These are phyloP conservation scores for Neopestalotiopsis clavispora DNA, from an alignment of 2,329 filamentous ascomycete species.

Conservation along the genomic window DNA sequence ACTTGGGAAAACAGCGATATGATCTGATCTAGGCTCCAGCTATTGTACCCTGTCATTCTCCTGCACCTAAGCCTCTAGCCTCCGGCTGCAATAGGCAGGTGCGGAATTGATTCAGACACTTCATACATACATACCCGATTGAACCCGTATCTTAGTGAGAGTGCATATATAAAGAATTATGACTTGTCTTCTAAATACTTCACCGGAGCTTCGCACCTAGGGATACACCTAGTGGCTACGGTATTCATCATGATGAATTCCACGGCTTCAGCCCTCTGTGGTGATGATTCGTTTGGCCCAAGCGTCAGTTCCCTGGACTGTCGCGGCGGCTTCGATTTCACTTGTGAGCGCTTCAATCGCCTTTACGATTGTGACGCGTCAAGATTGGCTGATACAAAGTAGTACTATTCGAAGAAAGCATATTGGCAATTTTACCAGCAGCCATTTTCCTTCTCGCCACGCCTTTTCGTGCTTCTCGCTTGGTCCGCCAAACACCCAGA, in stretches of 20 bases:
- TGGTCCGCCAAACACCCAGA: not conserved
- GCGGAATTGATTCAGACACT: no score
- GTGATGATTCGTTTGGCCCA: slow-evolving; percentile 16
- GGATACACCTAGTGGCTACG: not conserved
- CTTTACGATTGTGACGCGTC: slow-evolving; percentile 9
- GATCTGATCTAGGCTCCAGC: not conserved
- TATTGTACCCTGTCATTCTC: no score
- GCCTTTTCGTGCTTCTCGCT: slow-evolving; percentile 17
- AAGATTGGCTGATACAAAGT: slow-evolving; percentile 13
- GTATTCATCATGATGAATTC: not conserved
- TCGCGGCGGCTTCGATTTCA: slow-evolving; percentile 18
- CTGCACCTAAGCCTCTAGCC: no score
- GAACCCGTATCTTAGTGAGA: no score
- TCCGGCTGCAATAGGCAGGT: no score
- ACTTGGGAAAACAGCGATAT: no score
- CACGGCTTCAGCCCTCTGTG: not conserved
- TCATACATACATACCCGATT: no score
- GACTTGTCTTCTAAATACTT: no score
- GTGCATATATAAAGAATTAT: no score
- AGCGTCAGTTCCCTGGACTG: slow-evolving; percentile 8
- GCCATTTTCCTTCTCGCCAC: slow-evolving; percentile 15
- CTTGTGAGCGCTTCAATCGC: slow-evolving; percentile 14
- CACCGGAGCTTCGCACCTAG: no score
- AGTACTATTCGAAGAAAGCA: slow-evolving; percentile 19
- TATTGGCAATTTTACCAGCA: slow-evolving; percentile 14